Evolutionary conservation across 2,329 filamentous ascomycete genomes (phyloP).

Genomic region (Amphichorda felina): DNA sequence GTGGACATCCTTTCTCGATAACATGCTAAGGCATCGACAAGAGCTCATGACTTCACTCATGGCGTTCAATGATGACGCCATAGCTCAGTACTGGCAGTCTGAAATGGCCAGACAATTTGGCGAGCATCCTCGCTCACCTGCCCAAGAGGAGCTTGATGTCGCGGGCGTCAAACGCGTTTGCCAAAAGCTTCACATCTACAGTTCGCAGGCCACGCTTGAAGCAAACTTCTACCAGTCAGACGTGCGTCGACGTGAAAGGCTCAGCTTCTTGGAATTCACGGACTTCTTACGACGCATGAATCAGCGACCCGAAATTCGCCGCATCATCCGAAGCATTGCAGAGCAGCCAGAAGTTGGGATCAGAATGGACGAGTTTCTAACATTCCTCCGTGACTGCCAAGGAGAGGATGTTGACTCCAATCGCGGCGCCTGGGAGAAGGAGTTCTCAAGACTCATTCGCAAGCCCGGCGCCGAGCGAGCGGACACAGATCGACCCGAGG

Average conservation of each 20-base stretch:
- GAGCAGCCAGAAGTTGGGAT: constrained; percentile 45
- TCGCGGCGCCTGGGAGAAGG: constrained; percentile 52
- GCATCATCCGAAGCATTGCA: constrained; percentile 55
- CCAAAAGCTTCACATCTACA: constrained; percentile 84
- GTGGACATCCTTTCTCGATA: constrained; percentile 77
- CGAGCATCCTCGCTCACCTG: constrained; percentile 31
- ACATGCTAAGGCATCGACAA: constrained; percentile 75
- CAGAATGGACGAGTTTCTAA: constrained; percentile 59
- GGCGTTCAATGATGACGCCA: constrained; percentile 70
- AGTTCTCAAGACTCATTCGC: constrained; percentile 60
- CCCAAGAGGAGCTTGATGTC: constrained; percentile 57
- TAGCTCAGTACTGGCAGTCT: constrained; percentile 74
- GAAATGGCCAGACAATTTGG: constrained; percentile 65
- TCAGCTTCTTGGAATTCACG: constrained; percentile 74
- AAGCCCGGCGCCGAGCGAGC: constrained; percentile 32
- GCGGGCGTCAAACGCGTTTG: constrained; percentile 73
- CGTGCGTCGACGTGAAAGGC: constrained; percentile 44
- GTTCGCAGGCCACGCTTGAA: constrained; percentile 61
- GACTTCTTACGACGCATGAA: constrained; percentile 76
- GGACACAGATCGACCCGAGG: constrained; percentile 31
- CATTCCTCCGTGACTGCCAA: constrained; percentile 64
- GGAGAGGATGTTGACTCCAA: constrained; percentile 63
- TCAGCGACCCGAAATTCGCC: constrained; percentile 67
- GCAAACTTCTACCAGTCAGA: constrained; percentile 67
- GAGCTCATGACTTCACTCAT: constrained; percentile 84